These are phyloP conservation scores for Huntiella abstrusa DNA, from an alignment of 2,329 filamentous ascomycete genomes.

Conservation along the genomic window DNA sequence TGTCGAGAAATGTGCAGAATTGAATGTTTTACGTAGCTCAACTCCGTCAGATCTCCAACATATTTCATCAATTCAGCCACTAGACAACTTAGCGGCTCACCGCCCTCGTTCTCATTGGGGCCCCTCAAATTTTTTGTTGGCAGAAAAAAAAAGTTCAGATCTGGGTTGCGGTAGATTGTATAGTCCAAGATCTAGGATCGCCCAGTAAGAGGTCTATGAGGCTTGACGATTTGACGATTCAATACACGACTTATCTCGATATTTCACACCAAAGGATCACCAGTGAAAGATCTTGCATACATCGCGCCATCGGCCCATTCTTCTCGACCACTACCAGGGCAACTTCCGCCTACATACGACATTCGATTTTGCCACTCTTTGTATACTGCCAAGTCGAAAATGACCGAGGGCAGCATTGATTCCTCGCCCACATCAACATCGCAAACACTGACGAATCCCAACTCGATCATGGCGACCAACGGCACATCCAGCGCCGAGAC, in stretches of 20 bases:
- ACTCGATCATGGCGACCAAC: constrained; percentile 20
- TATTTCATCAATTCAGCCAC: constrained; percentile 6
- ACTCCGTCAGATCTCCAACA: background rate
- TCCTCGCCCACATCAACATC: constrained; percentile 46
- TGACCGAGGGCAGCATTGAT: constrained; percentile 15
- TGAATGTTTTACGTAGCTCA: background rate
- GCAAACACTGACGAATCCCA: constrained; percentile 36
- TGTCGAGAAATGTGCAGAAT: background rate
- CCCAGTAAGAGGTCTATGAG: background rate
- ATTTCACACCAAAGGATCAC: no score
- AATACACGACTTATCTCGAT: no score
- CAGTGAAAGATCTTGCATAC: no score
- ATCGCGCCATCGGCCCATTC: no score
- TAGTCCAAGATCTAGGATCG: background rate
- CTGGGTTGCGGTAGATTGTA: constrained; percentile 1
- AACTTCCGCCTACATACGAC: no score
- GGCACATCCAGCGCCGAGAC: constrained; percentile 13
- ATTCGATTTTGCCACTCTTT: background rate
- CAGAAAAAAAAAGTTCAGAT: constrained; percentile 11
- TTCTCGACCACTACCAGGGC: no score
- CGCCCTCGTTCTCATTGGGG: background rate
- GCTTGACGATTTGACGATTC: no score
- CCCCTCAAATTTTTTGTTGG: constrained; percentile 10
- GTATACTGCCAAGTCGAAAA: constrained; percentile 8
- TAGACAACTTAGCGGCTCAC: background rate